Evolutionary conservation across 305 asterid genomes (phyloP).

Genomic region (Stenogyne calaminthoides): DNA sequence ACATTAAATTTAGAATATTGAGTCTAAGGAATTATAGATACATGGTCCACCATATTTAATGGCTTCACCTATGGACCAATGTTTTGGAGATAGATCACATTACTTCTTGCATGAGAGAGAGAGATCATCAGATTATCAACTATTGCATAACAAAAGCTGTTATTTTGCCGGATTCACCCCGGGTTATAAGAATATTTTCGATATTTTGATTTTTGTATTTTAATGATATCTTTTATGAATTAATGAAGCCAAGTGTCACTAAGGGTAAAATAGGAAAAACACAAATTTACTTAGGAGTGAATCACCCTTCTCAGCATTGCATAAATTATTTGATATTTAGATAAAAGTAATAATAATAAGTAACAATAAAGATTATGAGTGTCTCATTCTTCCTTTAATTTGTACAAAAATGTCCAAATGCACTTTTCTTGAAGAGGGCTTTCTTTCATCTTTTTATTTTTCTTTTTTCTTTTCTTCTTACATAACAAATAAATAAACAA

Average conservation of each 20-base stretch:
- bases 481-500: slow-evolving; percentile 33
- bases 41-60: slow-evolving; percentile 62
- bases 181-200: no score
- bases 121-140: slow-evolving; percentile 21
- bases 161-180: no score
- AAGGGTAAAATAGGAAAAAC: no score
- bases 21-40: slow-evolving; percentile 60
- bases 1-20: slow-evolving; percentile 55
- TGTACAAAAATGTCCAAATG: slow-evolving; percentile 52
- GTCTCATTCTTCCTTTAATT: slow-evolving; percentile 57
- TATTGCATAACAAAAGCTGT: no score
- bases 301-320: no score
- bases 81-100: slow-evolving; percentile 44
- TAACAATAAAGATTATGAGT: background rate
- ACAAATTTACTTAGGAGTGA: no score
- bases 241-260: no score
- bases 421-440: slow-evolving; percentile 67
- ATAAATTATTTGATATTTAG: slow-evolving; percentile 26
- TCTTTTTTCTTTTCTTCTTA: slow-evolving; percentile 21
- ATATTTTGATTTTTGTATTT: no score
- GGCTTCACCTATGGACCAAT: slow-evolving; percentile 63
- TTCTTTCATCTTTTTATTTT: slow-evolving; percentile 35
- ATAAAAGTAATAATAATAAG: background rate
- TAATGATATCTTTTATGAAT: no score
- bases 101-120: slow-evolving; percentile 30